phyloP scores from a whole-genome alignment of 2,329 filamentous ascomycete genomes.

The Stenocarpella maydis region DNA sequence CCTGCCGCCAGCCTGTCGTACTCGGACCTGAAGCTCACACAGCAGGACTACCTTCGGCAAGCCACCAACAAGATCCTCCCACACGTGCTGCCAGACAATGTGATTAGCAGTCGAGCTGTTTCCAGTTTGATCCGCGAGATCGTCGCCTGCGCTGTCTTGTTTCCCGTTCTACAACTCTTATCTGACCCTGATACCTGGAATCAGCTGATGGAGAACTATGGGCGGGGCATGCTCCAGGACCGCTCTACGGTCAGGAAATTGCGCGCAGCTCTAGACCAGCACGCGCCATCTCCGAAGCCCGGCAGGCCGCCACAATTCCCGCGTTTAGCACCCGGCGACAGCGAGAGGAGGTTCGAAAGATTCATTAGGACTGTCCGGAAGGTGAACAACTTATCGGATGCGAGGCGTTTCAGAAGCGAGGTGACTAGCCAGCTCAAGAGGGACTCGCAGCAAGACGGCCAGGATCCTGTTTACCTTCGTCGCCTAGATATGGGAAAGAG shows the following conservation, averaged over 20 bases:
- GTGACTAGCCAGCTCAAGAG: conserved; percentile 90
- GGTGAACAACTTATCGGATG: conserved; percentile 91
- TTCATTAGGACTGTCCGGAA: conserved; percentile 91
- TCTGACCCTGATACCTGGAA: conserved; percentile 98
- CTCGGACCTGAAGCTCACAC: conserved; percentile 82
- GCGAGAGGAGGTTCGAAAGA: conserved; percentile 91
- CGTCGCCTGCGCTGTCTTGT: conserved; percentile 89
- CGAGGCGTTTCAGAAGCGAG: conserved; percentile 89
- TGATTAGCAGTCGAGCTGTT: conserved; percentile 83
- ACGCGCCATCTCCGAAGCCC: conserved; percentile 82
- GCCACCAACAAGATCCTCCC: conserved; percentile 78
- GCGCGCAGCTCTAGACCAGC: conserved; percentile 89
- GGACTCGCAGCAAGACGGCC: conserved; percentile 78
- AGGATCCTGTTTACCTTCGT: conserved; percentile 87
- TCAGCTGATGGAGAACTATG: conserved; percentile 89
- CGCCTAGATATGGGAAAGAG: conserved; percentile 91
- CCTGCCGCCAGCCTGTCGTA: conserved; percentile 83
- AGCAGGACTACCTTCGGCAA: conserved; percentile 87
- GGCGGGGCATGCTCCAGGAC: conserved; percentile 88
- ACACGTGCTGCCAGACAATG: conserved; percentile 73
- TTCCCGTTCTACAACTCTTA: conserved; percentile 80
- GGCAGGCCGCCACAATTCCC: conserved; percentile 76
- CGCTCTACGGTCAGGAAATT: conserved; percentile 93
- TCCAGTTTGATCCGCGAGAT: conserved; percentile 86
- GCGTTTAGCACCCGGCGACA: conserved; percentile 81